Evolutionary conservation across 805 yeast genomes (phyloP).

Genomic region (Yarrowia sp.): DNA sequence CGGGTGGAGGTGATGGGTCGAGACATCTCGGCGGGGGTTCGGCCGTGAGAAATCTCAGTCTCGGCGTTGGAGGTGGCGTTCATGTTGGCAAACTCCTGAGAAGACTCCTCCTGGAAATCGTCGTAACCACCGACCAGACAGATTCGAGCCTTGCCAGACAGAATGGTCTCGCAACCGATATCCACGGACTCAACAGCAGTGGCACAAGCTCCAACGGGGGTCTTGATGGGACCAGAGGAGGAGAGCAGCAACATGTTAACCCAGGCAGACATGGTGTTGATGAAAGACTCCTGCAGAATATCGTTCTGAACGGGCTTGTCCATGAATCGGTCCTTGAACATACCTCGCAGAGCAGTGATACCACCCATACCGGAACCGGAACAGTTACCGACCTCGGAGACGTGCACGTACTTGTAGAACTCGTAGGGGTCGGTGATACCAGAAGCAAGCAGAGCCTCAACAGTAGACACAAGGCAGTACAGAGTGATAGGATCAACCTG

Average conservation of each 20-base stretch:
- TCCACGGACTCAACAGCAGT: conserved; percentile 98
- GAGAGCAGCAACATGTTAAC: conserved; percentile 97
- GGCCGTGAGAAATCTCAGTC: conserved; percentile 90
- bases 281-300: conserved; percentile 95
- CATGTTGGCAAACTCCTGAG: conserved; percentile 98
- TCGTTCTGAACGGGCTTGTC: conserved; percentile 97
- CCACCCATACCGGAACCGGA: conserved; percentile 99
- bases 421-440: conserved; percentile 99
- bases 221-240: conserved; percentile 98
- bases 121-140: conserved; percentile 99
- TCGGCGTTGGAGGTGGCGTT: conserved; percentile 93
- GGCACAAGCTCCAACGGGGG: conserved; percentile 99
- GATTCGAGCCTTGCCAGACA: conserved; percentile 93
- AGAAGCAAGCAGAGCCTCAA: conserved; percentile 89
- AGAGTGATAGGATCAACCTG: conserved; percentile 98
- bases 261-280: conserved; percentile 99
- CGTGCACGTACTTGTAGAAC: conserved; percentile 97
- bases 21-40: conserved; percentile 98
- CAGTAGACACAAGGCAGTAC: conserved; percentile 90
- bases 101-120: conserved; percentile 99
- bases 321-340: conserved; percentile 93
- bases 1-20: conserved; percentile 97
- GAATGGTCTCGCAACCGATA: conserved; percentile 90
- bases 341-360: conserved; percentile 93
- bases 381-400: conserved; percentile 98